A percentile compares a stretch with the other conserved stretches of the same genome.
Conservation (phyloP, 352 stramenopile genomes). For the Pythium angustatum region DNA sequence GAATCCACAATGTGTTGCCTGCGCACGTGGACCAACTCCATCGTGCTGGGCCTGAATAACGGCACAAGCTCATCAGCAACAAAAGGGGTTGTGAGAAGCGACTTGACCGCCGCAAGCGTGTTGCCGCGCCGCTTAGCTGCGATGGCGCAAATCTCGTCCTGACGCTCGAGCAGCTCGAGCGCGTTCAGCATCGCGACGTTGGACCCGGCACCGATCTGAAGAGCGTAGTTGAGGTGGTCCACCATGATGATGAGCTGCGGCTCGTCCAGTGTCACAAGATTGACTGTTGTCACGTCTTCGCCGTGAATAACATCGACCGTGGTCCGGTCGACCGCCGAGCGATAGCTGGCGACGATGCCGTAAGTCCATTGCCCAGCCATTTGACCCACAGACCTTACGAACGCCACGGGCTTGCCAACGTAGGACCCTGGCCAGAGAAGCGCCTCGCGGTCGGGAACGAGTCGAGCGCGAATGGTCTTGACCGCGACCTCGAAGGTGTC, state of each 20-base stretch:
- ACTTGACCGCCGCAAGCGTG: neutral
- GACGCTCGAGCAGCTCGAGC: neutral
- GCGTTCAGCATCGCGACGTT: neutral
- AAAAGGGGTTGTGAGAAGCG: neutral
- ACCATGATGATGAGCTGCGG: neutral
- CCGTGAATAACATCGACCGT: neutral
- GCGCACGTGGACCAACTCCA: neutral
- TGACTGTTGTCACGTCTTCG: neutral
- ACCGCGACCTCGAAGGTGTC: neutral
- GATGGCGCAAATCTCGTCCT: neutral
- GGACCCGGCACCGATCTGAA: neutral
- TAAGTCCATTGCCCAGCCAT: neutral
- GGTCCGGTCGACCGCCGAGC: neutral
- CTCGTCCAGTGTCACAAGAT: neutral
- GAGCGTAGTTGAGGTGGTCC: slow-evolving; percentile 1
- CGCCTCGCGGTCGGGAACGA: neutral
- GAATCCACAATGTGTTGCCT: neutral
- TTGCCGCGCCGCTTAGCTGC: neutral
- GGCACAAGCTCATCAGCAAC: neutral
- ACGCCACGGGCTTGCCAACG: slow-evolving; percentile 1
- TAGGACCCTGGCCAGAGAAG: neutral
- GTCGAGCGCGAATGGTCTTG: neutral
- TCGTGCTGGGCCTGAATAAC: neutral
- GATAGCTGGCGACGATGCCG: neutral
- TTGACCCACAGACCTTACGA: neutral